Base-by-base conservation (phyloP, 768 basidiomycete genomes). In the Leccinum subgranulosum region DNA sequence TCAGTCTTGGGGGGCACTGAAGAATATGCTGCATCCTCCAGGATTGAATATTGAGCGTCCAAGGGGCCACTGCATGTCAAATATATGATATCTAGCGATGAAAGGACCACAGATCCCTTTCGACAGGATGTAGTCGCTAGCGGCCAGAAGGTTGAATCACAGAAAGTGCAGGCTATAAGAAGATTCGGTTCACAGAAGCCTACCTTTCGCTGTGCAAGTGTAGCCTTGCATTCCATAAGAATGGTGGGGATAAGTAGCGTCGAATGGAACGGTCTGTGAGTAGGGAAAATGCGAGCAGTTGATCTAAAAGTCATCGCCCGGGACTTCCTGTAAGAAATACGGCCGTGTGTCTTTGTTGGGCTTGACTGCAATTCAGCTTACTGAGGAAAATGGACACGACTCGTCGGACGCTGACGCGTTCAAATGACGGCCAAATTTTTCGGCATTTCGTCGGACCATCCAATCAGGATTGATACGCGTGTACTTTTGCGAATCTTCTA, bases 41-140 rank as follows among this genome's bases (percentile, higher is more conserved):
- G 28, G 25, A 11, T 66, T 59, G 66, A 58, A 60, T 68, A 54
- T 47, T 29, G 31, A 34, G 33, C 14, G 33, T 15, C 0, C 4
- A 31, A 2, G 25, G 41, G 21, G 33, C 39, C 50, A 41, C 45
- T 58, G 53, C 58, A 49, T 53, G 6, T 19, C 9, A 11, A 0
- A 31, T 15, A 25, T 31, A 12, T 21, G 19, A 31, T 6, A 29
- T 31, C 17, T 21, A 33, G 23, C 21, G 39, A 50, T 11, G 12
- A 27, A 48, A 34, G 11, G 23, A 50, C 19, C 6, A 3, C 3
- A 17, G 47, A 43, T 14, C 12, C 12, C 2, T 21, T 25, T 39
- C 15, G 45, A 15, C 27, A 49, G 25, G 17, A 39, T 36, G 7
- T n/a, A n/a, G 33, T 12, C 8, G 34, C 28, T 1, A 7, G 23